Evolutionary conservation across 2,329 filamentous ascomycete genomes (phyloP).

Genomic region (Talaromyces amestolkiae): DNA sequence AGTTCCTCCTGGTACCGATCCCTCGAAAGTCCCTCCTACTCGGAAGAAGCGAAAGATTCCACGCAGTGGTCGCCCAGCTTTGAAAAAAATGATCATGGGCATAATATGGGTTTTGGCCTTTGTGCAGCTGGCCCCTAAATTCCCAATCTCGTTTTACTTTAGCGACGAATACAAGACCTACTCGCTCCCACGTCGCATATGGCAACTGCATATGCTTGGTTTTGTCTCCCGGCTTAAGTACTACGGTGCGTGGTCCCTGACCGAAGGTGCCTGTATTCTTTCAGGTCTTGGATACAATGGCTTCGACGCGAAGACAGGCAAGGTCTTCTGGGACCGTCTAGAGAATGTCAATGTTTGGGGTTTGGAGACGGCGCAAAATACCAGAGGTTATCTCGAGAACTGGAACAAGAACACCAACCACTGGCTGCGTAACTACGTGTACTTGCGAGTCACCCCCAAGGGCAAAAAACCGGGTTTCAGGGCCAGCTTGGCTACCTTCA

Average conservation of each 20-base stretch:
- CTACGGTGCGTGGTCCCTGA: slow-evolving; percentile 91
- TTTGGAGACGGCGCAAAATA: slow-evolving; percentile 89
- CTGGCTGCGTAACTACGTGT: slow-evolving; percentile 95
- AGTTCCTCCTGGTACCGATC: slow-evolving; percentile 74
- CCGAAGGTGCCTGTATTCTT: slow-evolving; percentile 91
- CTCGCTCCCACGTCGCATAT: slow-evolving; percentile 69
- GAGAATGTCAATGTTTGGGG: slow-evolving; percentile 84
- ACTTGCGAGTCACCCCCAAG: slow-evolving; percentile 88
- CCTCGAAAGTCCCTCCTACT: slow-evolving; percentile 78
- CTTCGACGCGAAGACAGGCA: slow-evolving; percentile 77
- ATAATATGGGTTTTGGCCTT: slow-evolving; percentile 77
- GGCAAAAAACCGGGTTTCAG: slow-evolving; percentile 96
- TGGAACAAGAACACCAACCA: slow-evolving; percentile 99
- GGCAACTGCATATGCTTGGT: slow-evolving; percentile 78
- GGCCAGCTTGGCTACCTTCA: slow-evolving; percentile 89
- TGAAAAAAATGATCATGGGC: slow-evolving; percentile 70
- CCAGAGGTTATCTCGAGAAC: slow-evolving; percentile 81
- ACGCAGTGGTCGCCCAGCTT: slow-evolving; percentile 80
- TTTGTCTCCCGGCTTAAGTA: slow-evolving; percentile 85
- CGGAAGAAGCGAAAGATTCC: slow-evolving; percentile 90
- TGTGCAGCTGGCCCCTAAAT: slow-evolving; percentile 67
- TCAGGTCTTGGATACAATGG: slow-evolving; percentile 93
- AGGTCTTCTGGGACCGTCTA: slow-evolving; percentile 83
- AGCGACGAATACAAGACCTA: slow-evolving; percentile 65
- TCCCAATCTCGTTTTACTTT: slow-evolving; percentile 62